A percentile compares a stretch with the other conserved stretches of the same genome.
Evolutionary conservation across 768 basidiomycete genomes (phyloP).

Genomic region (Nevesoporus exiguus): DNA sequence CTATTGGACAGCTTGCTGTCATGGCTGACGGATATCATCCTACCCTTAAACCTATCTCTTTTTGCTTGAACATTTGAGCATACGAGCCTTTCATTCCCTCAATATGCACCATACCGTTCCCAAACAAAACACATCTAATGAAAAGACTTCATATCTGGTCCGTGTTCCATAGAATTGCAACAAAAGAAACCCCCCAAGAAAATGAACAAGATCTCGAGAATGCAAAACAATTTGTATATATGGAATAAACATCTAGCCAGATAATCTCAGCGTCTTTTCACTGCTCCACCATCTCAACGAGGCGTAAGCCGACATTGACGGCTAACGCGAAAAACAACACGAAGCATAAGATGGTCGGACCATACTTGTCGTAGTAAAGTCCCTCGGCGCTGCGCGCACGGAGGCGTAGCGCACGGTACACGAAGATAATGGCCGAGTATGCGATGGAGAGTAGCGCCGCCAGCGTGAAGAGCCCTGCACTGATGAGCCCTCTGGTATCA

Average conservation of each 20-base stretch:
- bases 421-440: conserved; percentile 80
- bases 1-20: conserved; percentile 19
- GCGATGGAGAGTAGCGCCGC: conserved; percentile 86
- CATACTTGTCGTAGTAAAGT: conserved; percentile 86
- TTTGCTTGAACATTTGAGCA: conserved; percentile 20
- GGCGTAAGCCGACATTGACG: conserved; percentile 70
- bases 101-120: conserved; percentile 25
- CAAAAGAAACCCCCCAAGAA: background rate
- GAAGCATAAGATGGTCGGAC: conserved; percentile 72
- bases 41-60: conserved; percentile 1
- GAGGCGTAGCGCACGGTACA: conserved; percentile 68
- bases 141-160: conserved; percentile 14
- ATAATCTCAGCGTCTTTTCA: background rate
- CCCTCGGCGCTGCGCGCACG: conserved; percentile 71
- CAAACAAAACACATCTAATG: conserved; percentile 23
- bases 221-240: background rate
- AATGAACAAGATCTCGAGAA: background rate
- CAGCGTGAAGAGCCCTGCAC: conserved; percentile 84
- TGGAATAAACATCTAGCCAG: background rate
- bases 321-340: conserved; percentile 66
- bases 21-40: conserved; percentile 8
- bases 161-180: background rate
- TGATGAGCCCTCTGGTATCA: conserved; percentile 76
- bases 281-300: conserved; percentile 46
- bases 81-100: conserved; percentile 24